Percentiles rank a stretch among this genome's conserved stretches.
Evolutionary conservation across 495 filamentous ascomycete species (phyloP).

Genomic region (Chaetomidium leptoderma): DNA sequence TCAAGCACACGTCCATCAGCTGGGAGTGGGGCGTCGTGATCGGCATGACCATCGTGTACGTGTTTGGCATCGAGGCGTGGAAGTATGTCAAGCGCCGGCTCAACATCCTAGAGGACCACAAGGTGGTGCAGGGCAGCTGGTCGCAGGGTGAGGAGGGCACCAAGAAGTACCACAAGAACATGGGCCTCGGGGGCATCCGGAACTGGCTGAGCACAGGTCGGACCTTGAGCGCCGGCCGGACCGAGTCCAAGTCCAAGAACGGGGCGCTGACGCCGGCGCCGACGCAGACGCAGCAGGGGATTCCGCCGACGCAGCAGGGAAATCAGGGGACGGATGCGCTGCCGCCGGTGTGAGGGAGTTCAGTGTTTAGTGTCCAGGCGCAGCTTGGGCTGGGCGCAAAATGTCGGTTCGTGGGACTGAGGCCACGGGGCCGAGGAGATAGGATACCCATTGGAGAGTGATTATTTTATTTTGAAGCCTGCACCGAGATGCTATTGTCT

Average conservation of each 20-base stretch:
- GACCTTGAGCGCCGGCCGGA: slow-evolving; percentile 9
- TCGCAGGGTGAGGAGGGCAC: slow-evolving; percentile 41
- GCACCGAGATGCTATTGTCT: no score
- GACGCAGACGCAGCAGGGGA: slow-evolving; percentile 10
- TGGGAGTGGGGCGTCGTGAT: slow-evolving; percentile 70
- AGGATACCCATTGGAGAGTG: no score
- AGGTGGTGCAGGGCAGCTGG: slow-evolving; percentile 39
- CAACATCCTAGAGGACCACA: slow-evolving; percentile 42
- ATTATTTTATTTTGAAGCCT: no score
- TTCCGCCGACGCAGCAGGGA: not conserved
- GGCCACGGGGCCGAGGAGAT: no score
- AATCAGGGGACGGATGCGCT: not conserved
- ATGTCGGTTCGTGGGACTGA: no score
- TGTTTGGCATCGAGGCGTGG: slow-evolving; percentile 62
- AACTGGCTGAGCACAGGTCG: slow-evolving; percentile 38
- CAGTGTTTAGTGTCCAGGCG: no score
- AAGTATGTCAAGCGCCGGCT: slow-evolving; percentile 57
- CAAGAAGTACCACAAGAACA: slow-evolving; percentile 34
- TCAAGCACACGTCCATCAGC: slow-evolving; percentile 67
- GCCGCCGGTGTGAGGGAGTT: slow-evolving; percentile 4
- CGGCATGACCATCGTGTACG: slow-evolving; percentile 56
- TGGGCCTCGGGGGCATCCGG: slow-evolving; percentile 42
- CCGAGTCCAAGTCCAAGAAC: slow-evolving; percentile 25
- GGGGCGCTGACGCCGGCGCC: slow-evolving; percentile 18
- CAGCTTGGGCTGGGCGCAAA: no score